Evolutionary conservation across 202 grass and related monocot species (phyloP), one percentile per base, ranked within the genome.

Genomic region (Zoysia matrella): DNA sequence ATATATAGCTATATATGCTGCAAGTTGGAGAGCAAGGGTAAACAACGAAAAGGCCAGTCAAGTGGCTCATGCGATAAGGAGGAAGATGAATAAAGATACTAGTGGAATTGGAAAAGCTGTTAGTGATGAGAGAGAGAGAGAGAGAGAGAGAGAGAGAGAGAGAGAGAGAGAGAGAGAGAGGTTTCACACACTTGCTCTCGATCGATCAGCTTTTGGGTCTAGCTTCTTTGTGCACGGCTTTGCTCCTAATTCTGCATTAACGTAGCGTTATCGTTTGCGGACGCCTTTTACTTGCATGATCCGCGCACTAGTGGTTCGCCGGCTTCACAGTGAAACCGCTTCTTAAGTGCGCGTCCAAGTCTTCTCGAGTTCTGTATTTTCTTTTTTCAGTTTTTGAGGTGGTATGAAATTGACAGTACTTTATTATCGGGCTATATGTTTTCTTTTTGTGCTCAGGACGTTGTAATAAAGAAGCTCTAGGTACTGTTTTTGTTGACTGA

Each of bases 191-290:
- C 44, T 8, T 22, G 13, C 42, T 51, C 11, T 16, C 46, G 22
- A 30, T 30, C 22, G 22, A 30, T 30, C 22, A 30, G 22, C 56
- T 65, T 52, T 85, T 48, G 61, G 30, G 2, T 61, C 47, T 67
- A 30, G 36, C 52, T 57, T 76, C 57, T 60, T 2, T 7, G 0
- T 44, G 1, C 3, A 8, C 57, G 39, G 41, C 6, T 84, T 80
- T 88, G 60, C 43, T 11, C 86, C 91, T 69, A 74, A 88, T 75
- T 78, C 72, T 30, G 22, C 22, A 89, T 88, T 91, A 94, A 69
- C 64, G 43, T 86, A 87, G 73, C 87, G 85, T 89, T 89, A 94
- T 94, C 92, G 47, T 79, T 56, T 30, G 15, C 50, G 85, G 80
- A 67, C 12, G 65, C 61, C 61, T 65, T 65, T 89, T 84, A 30